Conservation (phyloP, 2,329 filamentous ascomycete genomes). For the Aquanectria penicillioides region DNA sequence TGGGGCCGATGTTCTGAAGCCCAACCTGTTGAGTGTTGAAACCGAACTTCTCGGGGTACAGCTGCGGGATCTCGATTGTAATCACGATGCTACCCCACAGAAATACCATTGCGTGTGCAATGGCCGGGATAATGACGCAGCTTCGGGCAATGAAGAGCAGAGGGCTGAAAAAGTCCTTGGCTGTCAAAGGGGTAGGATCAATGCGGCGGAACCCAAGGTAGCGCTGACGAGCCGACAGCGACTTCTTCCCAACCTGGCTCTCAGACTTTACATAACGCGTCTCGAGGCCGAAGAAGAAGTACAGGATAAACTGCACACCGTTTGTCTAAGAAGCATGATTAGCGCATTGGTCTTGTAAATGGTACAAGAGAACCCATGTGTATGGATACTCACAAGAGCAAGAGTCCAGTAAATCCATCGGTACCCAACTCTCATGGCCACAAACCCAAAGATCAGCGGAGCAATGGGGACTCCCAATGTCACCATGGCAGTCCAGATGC, state of each 20-base stretch:
- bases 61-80: slow-evolving; percentile 68
- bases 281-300: slow-evolving; percentile 31
- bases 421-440: slow-evolving; percentile 62
- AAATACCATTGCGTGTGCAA: slow-evolving; percentile 67
- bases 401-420: slow-evolving; percentile 69
- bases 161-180: slow-evolving; percentile 27
- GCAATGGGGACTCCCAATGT: slow-evolving; percentile 42
- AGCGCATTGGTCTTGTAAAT: background rate
- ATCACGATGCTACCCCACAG: slow-evolving; percentile 50
- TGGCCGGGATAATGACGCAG: slow-evolving; percentile 49
- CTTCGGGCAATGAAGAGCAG: slow-evolving; percentile 2
- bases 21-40: slow-evolving; percentile 68
- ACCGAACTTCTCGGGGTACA: slow-evolving; percentile 64
- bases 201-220: slow-evolving; percentile 25
- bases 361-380: too few relatives aligned
- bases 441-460: slow-evolving; percentile 53
- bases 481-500: slow-evolving; percentile 35
- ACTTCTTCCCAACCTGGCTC: background rate
- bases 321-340: slow-evolving; percentile 22
- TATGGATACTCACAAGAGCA: slow-evolving; percentile 61
- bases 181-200: slow-evolving; percentile 19
- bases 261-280: slow-evolving; percentile 24
- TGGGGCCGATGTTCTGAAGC: slow-evolving; percentile 65
- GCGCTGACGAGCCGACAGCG: background rate
- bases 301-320: slow-evolving; percentile 26